These are phyloP conservation scores for Komagataella kurtzmanii DNA, from an alignment of 805 yeast species.

Conservation along the genomic window DNA sequence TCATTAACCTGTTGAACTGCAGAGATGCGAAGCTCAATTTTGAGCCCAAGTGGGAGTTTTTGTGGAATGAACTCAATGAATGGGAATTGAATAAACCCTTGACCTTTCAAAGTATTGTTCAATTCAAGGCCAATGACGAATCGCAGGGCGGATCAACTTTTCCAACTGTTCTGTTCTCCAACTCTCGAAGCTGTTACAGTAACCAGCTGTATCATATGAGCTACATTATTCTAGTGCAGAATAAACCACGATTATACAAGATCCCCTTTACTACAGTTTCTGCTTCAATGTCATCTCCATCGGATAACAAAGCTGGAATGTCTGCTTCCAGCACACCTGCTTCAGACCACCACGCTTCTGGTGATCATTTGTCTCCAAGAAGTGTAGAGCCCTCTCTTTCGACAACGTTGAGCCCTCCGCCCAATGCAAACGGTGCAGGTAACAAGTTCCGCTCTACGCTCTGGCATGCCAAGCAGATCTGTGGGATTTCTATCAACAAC, in stretches of 20 bases:
- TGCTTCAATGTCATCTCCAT: not conserved
- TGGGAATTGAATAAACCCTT: conserved; percentile 25
- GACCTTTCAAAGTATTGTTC: conserved; percentile 20
- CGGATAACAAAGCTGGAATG: not conserved
- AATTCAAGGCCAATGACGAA: conserved; percentile 6
- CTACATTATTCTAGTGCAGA: conserved; percentile 22
- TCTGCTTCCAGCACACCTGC: conserved; percentile 1
- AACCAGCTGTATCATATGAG: conserved; percentile 26
- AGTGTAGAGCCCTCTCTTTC: not conserved
- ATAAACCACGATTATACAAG: conserved; percentile 23
- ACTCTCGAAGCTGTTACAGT: conserved; percentile 22
- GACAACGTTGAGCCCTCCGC: not conserved
- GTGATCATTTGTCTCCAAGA: not conserved
- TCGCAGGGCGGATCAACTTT: conserved; percentile 14
- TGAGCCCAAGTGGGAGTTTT: conserved; percentile 22
- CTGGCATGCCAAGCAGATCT: conserved; percentile 26
- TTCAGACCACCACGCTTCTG: not conserved
- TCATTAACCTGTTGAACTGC: conserved; percentile 18
- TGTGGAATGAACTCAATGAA: conserved; percentile 24
- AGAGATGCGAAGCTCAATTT: conserved; percentile 13
- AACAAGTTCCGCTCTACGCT: conserved; percentile 13
- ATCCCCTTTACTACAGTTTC: conserved; percentile 3
- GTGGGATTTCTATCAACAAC: conserved; percentile 17
- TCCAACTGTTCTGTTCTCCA: conserved; percentile 21
- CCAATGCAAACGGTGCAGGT: not conserved